A percentile compares a stretch with the other conserved stretches of the same genome.
Conservation (phyloP, 108 stramenopile genomes). For the Fistulifera solaris region DNA sequence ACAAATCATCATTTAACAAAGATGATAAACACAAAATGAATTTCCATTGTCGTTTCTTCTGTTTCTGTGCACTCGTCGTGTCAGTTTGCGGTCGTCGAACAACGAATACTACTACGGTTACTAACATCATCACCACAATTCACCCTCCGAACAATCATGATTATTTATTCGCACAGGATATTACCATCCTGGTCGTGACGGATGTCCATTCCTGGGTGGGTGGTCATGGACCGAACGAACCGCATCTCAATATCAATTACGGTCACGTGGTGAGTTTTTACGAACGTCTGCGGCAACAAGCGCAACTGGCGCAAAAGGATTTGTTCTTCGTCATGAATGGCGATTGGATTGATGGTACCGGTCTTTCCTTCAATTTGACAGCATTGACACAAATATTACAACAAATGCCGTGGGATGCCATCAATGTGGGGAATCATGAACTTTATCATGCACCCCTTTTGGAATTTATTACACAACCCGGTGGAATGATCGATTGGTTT, state of each 20-base stretch:
- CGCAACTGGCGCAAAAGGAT: constrained; percentile 17
- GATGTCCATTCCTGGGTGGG: constrained; percentile 72
- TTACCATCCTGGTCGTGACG: constrained; percentile 62
- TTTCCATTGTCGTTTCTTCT: too few species aligned
- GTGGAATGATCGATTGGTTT: constrained; percentile 66
- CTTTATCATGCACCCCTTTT: constrained; percentile 30
- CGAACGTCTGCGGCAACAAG: constrained; percentile 30
- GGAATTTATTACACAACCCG: constrained; percentile 28
- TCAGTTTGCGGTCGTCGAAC: too few species aligned
- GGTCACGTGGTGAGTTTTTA: constrained; percentile 64
- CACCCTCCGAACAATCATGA: too few species aligned
- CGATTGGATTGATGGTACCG: constrained; percentile 53
- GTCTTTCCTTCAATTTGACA: constrained; percentile 22
- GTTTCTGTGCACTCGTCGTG: too few species aligned
- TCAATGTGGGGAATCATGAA: constrained; percentile 76
- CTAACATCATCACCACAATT: too few species aligned
- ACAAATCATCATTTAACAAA: too few species aligned
- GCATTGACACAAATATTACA: constrained; percentile 49
- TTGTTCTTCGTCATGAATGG: constrained; percentile 63
- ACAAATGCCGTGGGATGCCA: constrained; percentile 64
- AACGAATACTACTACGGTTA: too few species aligned
- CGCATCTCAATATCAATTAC: constrained; percentile 52
- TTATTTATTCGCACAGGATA: too few species aligned
- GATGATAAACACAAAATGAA: too few species aligned
- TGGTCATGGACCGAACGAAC: constrained; percentile 44